Evolutionary conservation across 2,329 filamentous ascomycete species (phyloP).

Genomic region (Macrophomina tecta): DNA sequence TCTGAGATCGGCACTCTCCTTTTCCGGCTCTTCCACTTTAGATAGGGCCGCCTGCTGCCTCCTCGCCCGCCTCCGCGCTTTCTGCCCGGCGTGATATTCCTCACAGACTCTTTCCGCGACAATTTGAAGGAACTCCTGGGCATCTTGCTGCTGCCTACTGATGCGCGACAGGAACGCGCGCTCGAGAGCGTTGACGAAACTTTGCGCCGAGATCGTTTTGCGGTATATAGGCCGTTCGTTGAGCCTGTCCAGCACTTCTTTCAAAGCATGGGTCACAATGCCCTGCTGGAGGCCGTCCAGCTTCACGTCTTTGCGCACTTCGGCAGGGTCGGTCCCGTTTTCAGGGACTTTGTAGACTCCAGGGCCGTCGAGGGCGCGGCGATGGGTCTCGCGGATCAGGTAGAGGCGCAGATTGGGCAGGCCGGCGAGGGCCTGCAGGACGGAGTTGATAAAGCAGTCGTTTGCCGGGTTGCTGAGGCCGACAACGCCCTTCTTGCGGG

Average conservation of each 20-base stretch:
- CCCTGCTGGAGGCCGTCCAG: constrained; percentile 73
- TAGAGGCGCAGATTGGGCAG: constrained; percentile 88
- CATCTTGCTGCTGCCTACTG: constrained; percentile 94
- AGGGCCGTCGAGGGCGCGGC: constrained; percentile 77
- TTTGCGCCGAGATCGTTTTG: constrained; percentile 89
- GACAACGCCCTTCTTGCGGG: constrained; percentile 84
- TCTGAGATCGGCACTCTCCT: constrained; percentile 32
- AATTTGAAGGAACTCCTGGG: constrained; percentile 95
- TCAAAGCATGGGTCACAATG: constrained; percentile 83
- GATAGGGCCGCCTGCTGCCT: constrained; percentile 27
- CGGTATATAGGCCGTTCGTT: constrained; percentile 93
- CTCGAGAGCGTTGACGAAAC: constrained; percentile 84
- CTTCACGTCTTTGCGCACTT: constrained; percentile 48
- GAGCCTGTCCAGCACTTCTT: constrained; percentile 88
- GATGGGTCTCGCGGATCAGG: constrained; percentile 88
- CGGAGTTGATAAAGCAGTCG: constrained; percentile 84
- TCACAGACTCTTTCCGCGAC: constrained; percentile 91
- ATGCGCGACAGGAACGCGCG: constrained; percentile 87
- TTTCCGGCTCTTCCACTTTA: constrained; percentile 34
- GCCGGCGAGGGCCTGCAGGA: constrained; percentile 90
- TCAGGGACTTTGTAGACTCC: constrained; percentile 73
- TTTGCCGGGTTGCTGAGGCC: constrained; percentile 89
- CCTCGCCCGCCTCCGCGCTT: constrained; percentile 68
- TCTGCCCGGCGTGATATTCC: constrained; percentile 85
- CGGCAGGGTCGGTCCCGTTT: constrained; percentile 50